A percentile compares a stretch with the other conserved stretches of the same genome.
Conservation (phyloP, 73 alveolate species). For the Tetrahymena elliotti region DNA sequence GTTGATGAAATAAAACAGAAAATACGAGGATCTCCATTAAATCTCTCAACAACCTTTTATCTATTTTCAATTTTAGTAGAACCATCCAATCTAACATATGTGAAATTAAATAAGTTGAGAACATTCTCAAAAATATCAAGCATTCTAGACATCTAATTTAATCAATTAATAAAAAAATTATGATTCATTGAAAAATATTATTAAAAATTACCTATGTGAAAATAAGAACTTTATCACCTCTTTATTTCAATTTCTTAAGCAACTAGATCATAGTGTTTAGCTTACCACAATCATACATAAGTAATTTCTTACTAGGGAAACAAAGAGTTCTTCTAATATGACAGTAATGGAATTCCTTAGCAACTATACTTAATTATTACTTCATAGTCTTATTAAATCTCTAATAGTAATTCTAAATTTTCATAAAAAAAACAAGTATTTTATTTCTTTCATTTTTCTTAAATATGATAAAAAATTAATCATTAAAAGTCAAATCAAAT, state of each 20-base stretch:
- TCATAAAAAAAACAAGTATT: neutral
- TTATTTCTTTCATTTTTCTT: neutral
- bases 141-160: constrained; percentile 98
- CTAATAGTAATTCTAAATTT: neutral
- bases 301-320: constrained; percentile 94
- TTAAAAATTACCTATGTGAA: constrained; percentile 45
- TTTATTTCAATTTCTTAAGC: constrained; percentile 67
- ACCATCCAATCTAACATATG: constrained; percentile 98
- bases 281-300: constrained; percentile 99
- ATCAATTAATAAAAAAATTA: too few species aligned
- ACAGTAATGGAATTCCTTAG: neutral
- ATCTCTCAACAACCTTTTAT: constrained; percentile 88
- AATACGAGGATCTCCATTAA: constrained; percentile 84
- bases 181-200: too few species aligned
- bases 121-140: constrained; percentile 95
- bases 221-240: constrained; percentile 82
- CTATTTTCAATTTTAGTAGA: constrained; percentile 94
- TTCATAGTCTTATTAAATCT: neutral
- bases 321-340: constrained; percentile 24
- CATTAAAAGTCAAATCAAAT: too few species aligned
- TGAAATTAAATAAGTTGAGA: constrained; percentile 83
- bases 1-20: constrained; percentile 98
- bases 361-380: neutral
- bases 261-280: constrained; percentile 70
- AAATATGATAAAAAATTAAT: too few species aligned